phyloP scores from a whole-genome alignment of 1,139 yeast species.

The Torulaspora globosa region DNA sequence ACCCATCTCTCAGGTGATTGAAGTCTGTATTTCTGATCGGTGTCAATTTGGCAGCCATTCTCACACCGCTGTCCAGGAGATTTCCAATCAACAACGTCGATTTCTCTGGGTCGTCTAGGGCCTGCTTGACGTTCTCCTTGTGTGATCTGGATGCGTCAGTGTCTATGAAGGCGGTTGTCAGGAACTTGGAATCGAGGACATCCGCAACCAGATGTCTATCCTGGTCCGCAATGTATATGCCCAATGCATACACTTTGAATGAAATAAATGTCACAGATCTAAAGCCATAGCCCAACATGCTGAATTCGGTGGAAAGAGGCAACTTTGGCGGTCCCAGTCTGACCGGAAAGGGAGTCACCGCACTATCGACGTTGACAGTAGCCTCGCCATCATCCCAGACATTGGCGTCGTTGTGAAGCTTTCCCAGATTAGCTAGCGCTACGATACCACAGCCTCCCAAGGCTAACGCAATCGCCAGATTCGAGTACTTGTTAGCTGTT shows the following conservation, averaged over 20 bases:
- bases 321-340: constrained; percentile 17
- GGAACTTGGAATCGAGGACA: constrained; percentile 44
- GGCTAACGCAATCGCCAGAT: constrained; percentile 1
- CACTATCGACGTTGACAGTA: constrained; percentile 45
- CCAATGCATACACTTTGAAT: constrained; percentile 86
- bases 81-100: constrained; percentile 53
- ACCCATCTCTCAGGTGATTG: constrained; percentile 83
- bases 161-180: constrained; percentile 38
- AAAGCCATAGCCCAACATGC: constrained; percentile 72
- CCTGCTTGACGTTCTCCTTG: constrained; percentile 50
- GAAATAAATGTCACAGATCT: constrained; percentile 75
- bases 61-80: constrained; percentile 56
- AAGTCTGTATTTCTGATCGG: constrained; percentile 90
- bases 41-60: constrained; percentile 66
- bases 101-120: constrained; percentile 54
- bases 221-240: constrained; percentile 63
- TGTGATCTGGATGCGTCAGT: constrained; percentile 36
- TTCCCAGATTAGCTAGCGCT: neutral
- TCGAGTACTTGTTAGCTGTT: neutral
- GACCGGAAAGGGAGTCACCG: constrained; percentile 52
- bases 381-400: constrained; percentile 16
- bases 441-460: constrained; percentile 8
- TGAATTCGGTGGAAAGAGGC: constrained; percentile 36
- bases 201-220: constrained; percentile 49
- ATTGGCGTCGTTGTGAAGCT: constrained; percentile 10